A percentile compares a stretch with the other conserved stretches of the same genome.
These are phyloP conservation scores for Beverwykella pulmonaria DNA, from an alignment of 495 filamentous ascomycete genomes.

Conservation along the genomic window DNA sequence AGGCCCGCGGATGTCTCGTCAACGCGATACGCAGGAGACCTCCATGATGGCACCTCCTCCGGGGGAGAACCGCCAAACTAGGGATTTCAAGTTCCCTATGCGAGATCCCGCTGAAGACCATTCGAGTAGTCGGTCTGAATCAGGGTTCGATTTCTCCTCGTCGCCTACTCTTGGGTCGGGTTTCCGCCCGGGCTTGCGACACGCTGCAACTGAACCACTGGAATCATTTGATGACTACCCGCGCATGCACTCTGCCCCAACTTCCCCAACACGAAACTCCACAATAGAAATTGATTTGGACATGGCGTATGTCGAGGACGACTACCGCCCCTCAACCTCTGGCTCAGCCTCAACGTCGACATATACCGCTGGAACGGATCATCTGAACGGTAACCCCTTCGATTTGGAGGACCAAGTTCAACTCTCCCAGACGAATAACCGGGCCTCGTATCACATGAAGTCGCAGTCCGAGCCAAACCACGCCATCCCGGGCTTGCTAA, in stretches of 20 bases:
- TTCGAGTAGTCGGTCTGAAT: slow-evolving; percentile 17
- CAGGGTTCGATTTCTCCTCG: slow-evolving; percentile 31
- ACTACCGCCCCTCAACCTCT: slow-evolving; percentile 44
- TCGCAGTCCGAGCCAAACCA: slow-evolving; percentile 39
- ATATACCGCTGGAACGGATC: slow-evolving; percentile 40
- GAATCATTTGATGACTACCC: slow-evolving; percentile 42
- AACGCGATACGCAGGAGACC: slow-evolving; percentile 27
- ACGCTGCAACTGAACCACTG: slow-evolving; percentile 43
- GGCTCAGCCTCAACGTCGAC: slow-evolving; percentile 41
- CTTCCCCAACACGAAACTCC: slow-evolving; percentile 41
- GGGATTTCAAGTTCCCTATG: slow-evolving; percentile 34
- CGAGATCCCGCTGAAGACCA: slow-evolving; percentile 11
- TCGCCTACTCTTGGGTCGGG: slow-evolving; percentile 35
- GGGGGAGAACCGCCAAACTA: slow-evolving; percentile 27
- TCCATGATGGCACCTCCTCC: slow-evolving; percentile 5
- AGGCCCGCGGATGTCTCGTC: slow-evolving; percentile 10
- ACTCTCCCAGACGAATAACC: slow-evolving; percentile 36
- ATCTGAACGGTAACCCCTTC: slow-evolving; percentile 46
- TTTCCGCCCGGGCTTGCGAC: slow-evolving; percentile 43
- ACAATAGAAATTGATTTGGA: slow-evolving; percentile 48
- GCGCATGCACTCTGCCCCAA: slow-evolving; percentile 26
- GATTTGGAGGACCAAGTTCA: slow-evolving; percentile 46
- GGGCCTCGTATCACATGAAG: slow-evolving; percentile 37
- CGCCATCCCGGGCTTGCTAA: slow-evolving; percentile 30
- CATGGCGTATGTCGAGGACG: slow-evolving; percentile 28